phyloP scores from a whole-genome alignment of 352 stramenopile species.

The Globisporangium echinulatum region DNA sequence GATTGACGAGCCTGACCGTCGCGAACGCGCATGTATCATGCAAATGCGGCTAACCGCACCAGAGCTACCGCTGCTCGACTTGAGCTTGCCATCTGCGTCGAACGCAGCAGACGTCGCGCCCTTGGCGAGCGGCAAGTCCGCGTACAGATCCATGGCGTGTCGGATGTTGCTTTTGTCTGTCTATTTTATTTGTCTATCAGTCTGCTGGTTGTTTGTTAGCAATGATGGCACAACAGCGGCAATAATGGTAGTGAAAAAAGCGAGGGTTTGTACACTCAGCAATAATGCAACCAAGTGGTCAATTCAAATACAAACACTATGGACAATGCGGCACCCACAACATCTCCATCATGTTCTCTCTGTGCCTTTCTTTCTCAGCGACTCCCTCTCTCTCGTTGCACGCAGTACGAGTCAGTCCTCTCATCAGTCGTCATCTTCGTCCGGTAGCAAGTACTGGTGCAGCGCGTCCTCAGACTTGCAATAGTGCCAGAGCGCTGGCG shows the following conservation, averaged over 20 bases:
- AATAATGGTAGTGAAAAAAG: neutral
- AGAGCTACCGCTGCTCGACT: conserved; percentile 25
- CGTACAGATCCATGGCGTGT: conserved; percentile 71
- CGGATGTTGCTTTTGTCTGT: neutral
- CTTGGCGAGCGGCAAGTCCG: conserved; percentile 63
- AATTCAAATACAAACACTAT: no score
- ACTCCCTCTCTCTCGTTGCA: no score
- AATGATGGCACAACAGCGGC: neutral
- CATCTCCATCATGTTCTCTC: no score
- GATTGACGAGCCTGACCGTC: neutral
- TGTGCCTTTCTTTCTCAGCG: no score
- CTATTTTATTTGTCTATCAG: neutral
- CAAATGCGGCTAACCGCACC: conserved; percentile 8
- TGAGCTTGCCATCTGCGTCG: conserved; percentile 44
- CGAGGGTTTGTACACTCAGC: no score
- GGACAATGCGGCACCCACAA: no score
- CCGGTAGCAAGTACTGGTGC: conserved; percentile 69
- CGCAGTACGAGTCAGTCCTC: neutral
- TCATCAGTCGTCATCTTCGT: conserved; percentile 49
- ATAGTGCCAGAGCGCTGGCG: conserved; percentile 76
- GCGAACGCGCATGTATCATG: neutral
- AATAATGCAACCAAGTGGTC: no score
- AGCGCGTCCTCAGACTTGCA: conserved; percentile 76
- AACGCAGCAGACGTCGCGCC: conserved; percentile 42
- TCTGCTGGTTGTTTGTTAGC: neutral